Evolutionary conservation across 1,284 basidiomycete genomes (phyloP).

Genomic region (Pseudozyma sp.): DNA sequence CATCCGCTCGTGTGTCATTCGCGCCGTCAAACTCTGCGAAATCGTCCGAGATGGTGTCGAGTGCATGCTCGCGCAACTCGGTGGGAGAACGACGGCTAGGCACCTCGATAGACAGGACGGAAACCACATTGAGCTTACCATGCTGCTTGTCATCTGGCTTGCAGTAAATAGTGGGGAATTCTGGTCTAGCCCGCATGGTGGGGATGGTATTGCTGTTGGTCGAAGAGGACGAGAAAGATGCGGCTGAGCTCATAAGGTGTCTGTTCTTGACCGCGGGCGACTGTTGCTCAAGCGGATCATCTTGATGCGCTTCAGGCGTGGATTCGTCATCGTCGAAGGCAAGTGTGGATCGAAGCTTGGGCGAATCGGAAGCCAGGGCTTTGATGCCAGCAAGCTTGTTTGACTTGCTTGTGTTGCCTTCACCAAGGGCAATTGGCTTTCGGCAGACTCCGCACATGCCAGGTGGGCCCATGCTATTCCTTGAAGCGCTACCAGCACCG

Average conservation of each 20-base stretch:
- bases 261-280: slow-evolving; percentile 4
- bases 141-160: slow-evolving; percentile 68
- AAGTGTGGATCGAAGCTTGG: slow-evolving; percentile 11
- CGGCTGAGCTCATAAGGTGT: slow-evolving; percentile 28
- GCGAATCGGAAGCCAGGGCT: slow-evolving; percentile 1
- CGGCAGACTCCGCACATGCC: slow-evolving; percentile 97
- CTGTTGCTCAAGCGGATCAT: slow-evolving; percentile 42
- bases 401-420: slow-evolving; percentile 75
- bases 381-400: slow-evolving; percentile 49
- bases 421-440: slow-evolving; percentile 90
- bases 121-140: slow-evolving; percentile 81
- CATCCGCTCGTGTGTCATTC: slow-evolving; percentile 22
- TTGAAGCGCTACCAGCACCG: slow-evolving; percentile 22
- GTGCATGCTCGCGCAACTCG: slow-evolving; percentile 43
- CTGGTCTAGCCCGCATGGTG: slow-evolving; percentile 86
- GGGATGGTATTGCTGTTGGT: slow-evolving; percentile 70
- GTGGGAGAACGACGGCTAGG: slow-evolving; percentile 79
- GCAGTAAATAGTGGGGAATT: slow-evolving; percentile 83
- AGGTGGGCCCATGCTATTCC: slow-evolving; percentile 73
- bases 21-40: slow-evolving; percentile 26
- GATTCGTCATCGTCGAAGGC: slow-evolving; percentile 19
- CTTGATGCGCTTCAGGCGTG: slow-evolving; percentile 30
- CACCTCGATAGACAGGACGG: slow-evolving; percentile 88
- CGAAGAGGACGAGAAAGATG: slow-evolving; percentile 35
- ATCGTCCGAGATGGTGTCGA: slow-evolving; percentile 50